phyloP scores from a whole-genome alignment of 169 alveolate species.

The Plasmodium gonderi region DNA sequence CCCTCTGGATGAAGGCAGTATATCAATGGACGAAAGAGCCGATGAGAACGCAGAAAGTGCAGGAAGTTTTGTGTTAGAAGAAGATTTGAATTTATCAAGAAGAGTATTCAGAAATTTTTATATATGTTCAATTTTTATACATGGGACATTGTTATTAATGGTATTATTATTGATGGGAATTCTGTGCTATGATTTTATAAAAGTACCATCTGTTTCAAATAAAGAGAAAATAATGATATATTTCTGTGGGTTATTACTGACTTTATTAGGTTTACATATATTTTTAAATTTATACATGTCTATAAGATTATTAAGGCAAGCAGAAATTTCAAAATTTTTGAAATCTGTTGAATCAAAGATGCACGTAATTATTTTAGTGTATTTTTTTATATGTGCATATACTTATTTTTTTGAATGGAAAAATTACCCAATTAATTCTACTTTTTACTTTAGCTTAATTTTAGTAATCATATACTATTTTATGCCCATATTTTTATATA shows the following conservation, averaged over 20 bases:
- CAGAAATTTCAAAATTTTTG: conserved; percentile 34
- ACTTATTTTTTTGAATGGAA: conserved; percentile 17
- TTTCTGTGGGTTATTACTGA: conserved; percentile 38
- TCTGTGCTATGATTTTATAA: conserved; percentile 24
- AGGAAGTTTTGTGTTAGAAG: conserved; percentile 62
- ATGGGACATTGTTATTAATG: conserved; percentile 36
- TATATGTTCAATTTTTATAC: conserved; percentile 65
- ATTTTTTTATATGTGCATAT: conserved; percentile 38
- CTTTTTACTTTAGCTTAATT: conserved; percentile 18
- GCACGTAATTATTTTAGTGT: conserved; percentile 29
- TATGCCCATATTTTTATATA: conserved; percentile 61
- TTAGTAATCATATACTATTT: conserved; percentile 60
- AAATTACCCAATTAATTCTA: not conserved
- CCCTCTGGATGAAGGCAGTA: not conserved
- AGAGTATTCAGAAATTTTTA: conserved; percentile 65
- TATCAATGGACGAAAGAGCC: not conserved
- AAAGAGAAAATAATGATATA: conserved; percentile 14
- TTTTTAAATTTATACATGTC: conserved; percentile 44
- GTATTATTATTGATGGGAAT: conserved; percentile 26
- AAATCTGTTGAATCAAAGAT: conserved; percentile 35
- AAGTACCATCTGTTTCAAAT: not conserved
- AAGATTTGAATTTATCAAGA: conserved; percentile 47
- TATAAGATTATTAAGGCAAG: not conserved
- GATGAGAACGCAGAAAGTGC: conserved; percentile 30
- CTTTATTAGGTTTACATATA: conserved; percentile 34